Percentiles rank a stretch among this genome's conserved stretches.
Evolutionary conservation across 306 rosid species (phyloP).

Genomic region (Cicer chorassanicum): DNA sequence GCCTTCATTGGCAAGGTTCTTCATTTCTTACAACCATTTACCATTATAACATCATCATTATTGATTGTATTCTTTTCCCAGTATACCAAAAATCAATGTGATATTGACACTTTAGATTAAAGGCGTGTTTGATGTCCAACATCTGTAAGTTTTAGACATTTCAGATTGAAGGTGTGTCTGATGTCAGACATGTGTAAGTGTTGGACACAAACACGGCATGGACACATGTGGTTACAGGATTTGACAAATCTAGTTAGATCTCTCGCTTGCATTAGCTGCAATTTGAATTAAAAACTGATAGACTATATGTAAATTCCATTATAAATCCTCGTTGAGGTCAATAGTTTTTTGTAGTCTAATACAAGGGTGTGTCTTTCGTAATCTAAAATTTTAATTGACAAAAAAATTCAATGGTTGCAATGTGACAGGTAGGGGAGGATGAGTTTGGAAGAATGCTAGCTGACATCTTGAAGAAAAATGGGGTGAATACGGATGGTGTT

Average conservation of each 20-base stretch:
- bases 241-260: not conserved
- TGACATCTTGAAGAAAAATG: constrained; percentile 57
- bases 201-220: too few relatives aligned
- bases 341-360: not conserved
- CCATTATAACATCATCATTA: not conserved
- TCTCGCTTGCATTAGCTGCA: not conserved
- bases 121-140: too few relatives aligned
- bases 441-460: constrained; percentile 73
- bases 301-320: not conserved
- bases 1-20: constrained; percentile 72
- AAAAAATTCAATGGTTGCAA: not conserved
- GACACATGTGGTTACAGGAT: too few relatives aligned
- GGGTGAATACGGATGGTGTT: constrained; percentile 60
- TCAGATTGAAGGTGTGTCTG: too few relatives aligned
- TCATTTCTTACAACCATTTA: constrained; percentile 7
- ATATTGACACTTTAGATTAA: too few relatives aligned
- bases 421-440: constrained; percentile 66
- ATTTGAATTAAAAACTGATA: not conserved
- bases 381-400: not conserved
- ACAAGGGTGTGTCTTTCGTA: not conserved
- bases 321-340: not conserved
- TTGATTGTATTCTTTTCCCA: not conserved
- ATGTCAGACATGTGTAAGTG: too few relatives aligned
- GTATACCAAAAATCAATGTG: not conserved
- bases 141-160: too few relatives aligned